Percentiles rank a stretch among this genome's conserved stretches.
Conservation (phyloP, 495 filamentous ascomycete genomes). For the Penicillium flavigenum region DNA sequence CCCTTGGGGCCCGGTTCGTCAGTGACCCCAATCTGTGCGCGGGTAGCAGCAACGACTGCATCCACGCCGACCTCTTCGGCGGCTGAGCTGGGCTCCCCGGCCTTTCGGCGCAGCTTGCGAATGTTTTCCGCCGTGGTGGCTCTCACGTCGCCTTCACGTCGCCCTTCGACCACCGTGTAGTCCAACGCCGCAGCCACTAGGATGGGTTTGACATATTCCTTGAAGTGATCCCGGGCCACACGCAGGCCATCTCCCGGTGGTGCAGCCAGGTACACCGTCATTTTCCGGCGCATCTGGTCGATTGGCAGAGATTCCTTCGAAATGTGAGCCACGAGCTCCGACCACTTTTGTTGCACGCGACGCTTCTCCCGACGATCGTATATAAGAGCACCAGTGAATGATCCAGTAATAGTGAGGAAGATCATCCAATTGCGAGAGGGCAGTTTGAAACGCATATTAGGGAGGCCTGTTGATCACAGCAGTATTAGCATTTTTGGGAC, state of each 20-base stretch:
- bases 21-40: conserved; percentile 58
- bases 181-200: conserved; percentile 87
- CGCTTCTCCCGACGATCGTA: conserved; percentile 92
- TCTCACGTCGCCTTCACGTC: conserved; percentile 83
- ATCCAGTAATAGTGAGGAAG: conserved; percentile 76
- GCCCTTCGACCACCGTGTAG: conserved; percentile 91
- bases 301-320: conserved; percentile 70
- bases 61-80: conserved; percentile 45
- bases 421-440: conserved; percentile 98
- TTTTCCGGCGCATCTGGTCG: conserved; percentile 72
- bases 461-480: conserved; percentile 54
- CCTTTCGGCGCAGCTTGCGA: conserved; percentile 60
- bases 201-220: conserved; percentile 92
- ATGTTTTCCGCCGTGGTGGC: conserved; percentile 79
- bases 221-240: conserved; percentile 85
- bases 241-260: conserved; percentile 84
- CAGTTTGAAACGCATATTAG: conserved; percentile 75
- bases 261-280: conserved; percentile 81
- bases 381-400: conserved; percentile 71
- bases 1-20: conserved; percentile 73
- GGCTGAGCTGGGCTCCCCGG: conserved; percentile 49
- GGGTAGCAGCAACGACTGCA: conserved; percentile 54
- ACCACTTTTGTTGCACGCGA: conserved; percentile 81
- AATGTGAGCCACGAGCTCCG: conserved; percentile 80
- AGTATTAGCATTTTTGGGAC: conserved; percentile 15